These are phyloP conservation scores for Saccharomyces jurei DNA, from an alignment of 805 yeast genomes.

Conservation along the genomic window DNA sequence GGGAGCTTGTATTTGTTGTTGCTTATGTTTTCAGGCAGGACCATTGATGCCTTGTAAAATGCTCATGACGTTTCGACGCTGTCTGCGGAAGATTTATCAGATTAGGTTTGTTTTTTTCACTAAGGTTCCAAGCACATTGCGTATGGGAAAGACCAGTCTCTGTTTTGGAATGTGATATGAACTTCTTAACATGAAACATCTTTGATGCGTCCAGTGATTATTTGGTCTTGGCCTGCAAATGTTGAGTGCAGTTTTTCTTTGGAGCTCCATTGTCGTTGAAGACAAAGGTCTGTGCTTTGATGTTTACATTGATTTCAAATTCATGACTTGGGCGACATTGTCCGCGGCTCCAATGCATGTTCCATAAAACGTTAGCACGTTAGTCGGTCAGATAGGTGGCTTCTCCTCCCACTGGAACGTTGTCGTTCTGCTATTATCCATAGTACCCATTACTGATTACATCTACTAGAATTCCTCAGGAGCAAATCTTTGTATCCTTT, in stretches of 20 bases:
- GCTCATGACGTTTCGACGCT: constrained; percentile 82
- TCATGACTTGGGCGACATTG: constrained; percentile 43
- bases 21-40: constrained; percentile 6
- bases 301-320: constrained; percentile 53
- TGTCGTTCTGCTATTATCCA: constrained; percentile 28
- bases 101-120: constrained; percentile 48
- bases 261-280: constrained; percentile 86
- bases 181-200: constrained; percentile 74
- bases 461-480: constrained; percentile 80
- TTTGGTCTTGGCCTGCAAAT: constrained; percentile 72
- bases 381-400: constrained; percentile 64
- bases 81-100: constrained; percentile 18
- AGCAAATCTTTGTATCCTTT: constrained; percentile 59
- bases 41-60: constrained; percentile 45
- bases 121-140: constrained; percentile 60
- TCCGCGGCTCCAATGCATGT: constrained; percentile 43
- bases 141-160: constrained; percentile 85
- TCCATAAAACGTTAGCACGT: constrained; percentile 57
- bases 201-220: constrained; percentile 73
- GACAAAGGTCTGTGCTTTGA: constrained; percentile 81
- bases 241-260: constrained; percentile 67
- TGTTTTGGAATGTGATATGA: constrained; percentile 90
- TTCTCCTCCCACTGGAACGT: constrained; percentile 65
- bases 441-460: constrained; percentile 42
- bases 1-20: constrained; percentile 51